These are phyloP conservation scores for Colletotrichum filicis DNA, from an alignment of 2,329 filamentous ascomycete genomes.

Conservation along the genomic window DNA sequence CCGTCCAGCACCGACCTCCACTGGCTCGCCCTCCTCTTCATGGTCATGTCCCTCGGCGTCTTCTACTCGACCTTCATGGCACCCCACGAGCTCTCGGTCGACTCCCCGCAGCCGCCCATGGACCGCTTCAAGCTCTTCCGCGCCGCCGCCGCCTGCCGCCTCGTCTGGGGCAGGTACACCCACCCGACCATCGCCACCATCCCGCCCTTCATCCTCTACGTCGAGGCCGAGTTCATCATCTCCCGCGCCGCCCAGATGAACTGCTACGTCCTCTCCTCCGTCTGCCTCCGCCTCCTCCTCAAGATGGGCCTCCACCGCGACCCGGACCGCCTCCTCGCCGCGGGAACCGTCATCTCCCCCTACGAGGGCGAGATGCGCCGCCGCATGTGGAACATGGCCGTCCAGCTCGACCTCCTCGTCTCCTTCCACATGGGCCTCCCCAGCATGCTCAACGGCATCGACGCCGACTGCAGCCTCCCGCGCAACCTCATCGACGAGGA, in stretches of 20 bases:
- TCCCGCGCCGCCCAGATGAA: slow-evolving; percentile 63
- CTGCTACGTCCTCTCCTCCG: slow-evolving; percentile 63
- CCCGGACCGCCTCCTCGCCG: slow-evolving; percentile 60
- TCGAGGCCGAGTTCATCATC: slow-evolving; percentile 64
- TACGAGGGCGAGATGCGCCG: slow-evolving; percentile 67
- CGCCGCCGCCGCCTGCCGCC: slow-evolving; percentile 60
- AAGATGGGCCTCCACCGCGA: slow-evolving; percentile 70
- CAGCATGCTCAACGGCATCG: slow-evolving; percentile 71
- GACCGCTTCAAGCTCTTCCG: slow-evolving; percentile 61
- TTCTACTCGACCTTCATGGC: slow-evolving; percentile 57
- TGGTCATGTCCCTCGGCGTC: slow-evolving; percentile 55
- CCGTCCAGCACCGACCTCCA: slow-evolving; percentile 50
- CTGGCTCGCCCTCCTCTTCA: slow-evolving; percentile 64
- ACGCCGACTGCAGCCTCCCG: slow-evolving; percentile 71
- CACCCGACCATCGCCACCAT: slow-evolving; percentile 60
- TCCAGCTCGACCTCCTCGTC: slow-evolving; percentile 71
- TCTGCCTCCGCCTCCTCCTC: slow-evolving; percentile 64
- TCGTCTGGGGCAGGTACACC: slow-evolving; percentile 62
- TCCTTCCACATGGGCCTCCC: slow-evolving; percentile 77
- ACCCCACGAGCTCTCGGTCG: slow-evolving; percentile 55
- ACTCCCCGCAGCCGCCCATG: slow-evolving; percentile 51
- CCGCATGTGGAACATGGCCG: slow-evolving; percentile 63
- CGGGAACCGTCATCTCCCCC: slow-evolving; percentile 56
- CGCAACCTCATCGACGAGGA: slow-evolving; percentile 74
- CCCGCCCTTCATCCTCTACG: slow-evolving; percentile 62